A percentile compares a stretch with the other conserved stretches of the same genome.
These are phyloP conservation scores for Dactylellina cionopaga DNA, from an alignment of 2,329 filamentous ascomycete genomes.

Conservation along the genomic window DNA sequence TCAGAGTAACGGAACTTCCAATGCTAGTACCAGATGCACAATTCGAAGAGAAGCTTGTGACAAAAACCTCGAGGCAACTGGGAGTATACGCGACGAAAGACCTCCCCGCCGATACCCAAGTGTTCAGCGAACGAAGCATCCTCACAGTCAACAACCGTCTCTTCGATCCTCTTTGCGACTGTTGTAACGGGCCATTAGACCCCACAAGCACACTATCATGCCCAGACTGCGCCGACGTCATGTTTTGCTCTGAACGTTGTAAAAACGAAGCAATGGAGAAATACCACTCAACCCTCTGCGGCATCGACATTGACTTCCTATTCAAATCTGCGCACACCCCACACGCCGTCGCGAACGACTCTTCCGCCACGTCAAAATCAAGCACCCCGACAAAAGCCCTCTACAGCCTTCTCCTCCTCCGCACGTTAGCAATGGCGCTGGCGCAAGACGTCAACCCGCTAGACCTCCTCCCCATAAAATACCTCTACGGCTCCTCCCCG, in stretches of 20 bases:
- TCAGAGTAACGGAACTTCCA: slow-evolving; percentile 79
- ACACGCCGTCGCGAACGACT: slow-evolving; percentile 34
- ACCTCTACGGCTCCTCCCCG: slow-evolving; percentile 73
- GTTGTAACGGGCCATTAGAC: slow-evolving; percentile 77
- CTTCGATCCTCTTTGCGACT: slow-evolving; percentile 87
- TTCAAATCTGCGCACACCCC: slow-evolving; percentile 71
- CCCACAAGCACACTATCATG: slow-evolving; percentile 64
- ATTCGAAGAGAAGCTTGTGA: slow-evolving; percentile 46
- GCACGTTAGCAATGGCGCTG: slow-evolving; percentile 71
- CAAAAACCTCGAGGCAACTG: slow-evolving; percentile 71
- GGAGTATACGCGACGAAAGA: slow-evolving; percentile 89
- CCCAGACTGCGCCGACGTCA: slow-evolving; percentile 71
- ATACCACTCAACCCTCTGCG: slow-evolving; percentile 74
- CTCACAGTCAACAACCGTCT: slow-evolving; percentile 89
- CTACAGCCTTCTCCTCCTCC: slow-evolving; percentile 71
- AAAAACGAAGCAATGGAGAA: slow-evolving; percentile 68
- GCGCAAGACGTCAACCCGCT: slow-evolving; percentile 72
- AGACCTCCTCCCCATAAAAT: slow-evolving; percentile 72
- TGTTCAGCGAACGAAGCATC: slow-evolving; percentile 84
- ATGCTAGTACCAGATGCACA: slow-evolving; percentile 67
- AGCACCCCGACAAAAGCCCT: slow-evolving; percentile 62
- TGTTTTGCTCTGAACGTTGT: slow-evolving; percentile 73
- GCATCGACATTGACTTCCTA: slow-evolving; percentile 73
- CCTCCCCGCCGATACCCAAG: slow-evolving; percentile 77
- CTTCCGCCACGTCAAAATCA: slow-evolving; percentile 29